Conservation (phyloP, 2,329 filamentous ascomycete species). For the Ploettnerulaceae sp. region DNA sequence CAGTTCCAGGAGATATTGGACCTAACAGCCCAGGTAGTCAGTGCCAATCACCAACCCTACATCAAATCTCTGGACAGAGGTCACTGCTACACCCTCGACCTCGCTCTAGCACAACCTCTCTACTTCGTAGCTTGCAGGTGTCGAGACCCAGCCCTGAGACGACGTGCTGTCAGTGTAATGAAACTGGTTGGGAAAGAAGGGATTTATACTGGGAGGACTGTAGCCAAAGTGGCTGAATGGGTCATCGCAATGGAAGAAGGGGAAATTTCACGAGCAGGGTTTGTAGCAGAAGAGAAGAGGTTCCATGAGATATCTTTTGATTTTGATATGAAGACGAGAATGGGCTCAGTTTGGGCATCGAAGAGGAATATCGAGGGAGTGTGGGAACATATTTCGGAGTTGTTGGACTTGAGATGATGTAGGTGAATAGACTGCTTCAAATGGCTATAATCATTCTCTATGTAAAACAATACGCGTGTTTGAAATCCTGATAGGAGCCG, state of each 20-base stretch:
- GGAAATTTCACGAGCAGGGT: neutral
- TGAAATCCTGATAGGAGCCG: no score
- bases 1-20: slow-evolving; percentile 5
- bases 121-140: slow-evolving; percentile 10
- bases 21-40: neutral
- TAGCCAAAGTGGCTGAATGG: slow-evolving; percentile 8
- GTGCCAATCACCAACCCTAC: neutral
- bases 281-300: slow-evolving; percentile 2
- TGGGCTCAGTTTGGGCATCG: slow-evolving; percentile 1
- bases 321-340: slow-evolving; percentile 6
- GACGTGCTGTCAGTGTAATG: slow-evolving; percentile 7
- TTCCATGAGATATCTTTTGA: slow-evolving; percentile 10
- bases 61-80: slow-evolving; percentile 1
- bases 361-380: neutral
- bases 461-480: no score
- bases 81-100: slow-evolving; percentile 9
- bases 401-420: neutral
- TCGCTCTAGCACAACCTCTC: slow-evolving; percentile 7
- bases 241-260: slow-evolving; percentile 6
- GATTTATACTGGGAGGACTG: slow-evolving; percentile 4
- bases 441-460: no score
- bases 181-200: slow-evolving; percentile 6
- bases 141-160: slow-evolving; percentile 6
- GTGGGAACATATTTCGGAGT: neutral
- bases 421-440: no score